Evolutionary conservation across 2,329 filamentous ascomycete species (phyloP).

Genomic region (Aspergillus sojae): DNA sequence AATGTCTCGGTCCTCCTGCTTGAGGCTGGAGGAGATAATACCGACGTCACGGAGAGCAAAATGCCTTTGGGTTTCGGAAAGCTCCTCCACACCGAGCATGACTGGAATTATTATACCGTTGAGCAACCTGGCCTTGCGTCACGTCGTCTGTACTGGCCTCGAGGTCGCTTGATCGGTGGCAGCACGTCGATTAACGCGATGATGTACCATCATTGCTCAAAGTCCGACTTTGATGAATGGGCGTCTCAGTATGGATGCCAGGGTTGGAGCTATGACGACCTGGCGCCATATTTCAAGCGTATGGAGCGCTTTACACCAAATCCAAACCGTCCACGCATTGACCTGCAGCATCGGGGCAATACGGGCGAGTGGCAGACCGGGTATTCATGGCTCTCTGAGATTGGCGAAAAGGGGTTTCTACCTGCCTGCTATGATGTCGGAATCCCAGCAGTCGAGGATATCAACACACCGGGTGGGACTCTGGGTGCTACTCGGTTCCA

Average conservation of each 20-base stretch:
- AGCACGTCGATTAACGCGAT: slow-evolving; percentile 21
- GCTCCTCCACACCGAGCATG: slow-evolving; percentile 19
- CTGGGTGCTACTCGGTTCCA: slow-evolving; percentile 21
- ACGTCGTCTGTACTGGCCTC: slow-evolving; percentile 22
- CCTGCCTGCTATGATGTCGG: slow-evolving; percentile 16
- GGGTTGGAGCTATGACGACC: slow-evolving; percentile 46
- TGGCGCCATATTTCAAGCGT: slow-evolving; percentile 50
- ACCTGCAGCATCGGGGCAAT: slow-evolving; percentile 12
- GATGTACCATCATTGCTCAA: slow-evolving; percentile 24
- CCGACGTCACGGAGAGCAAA: slow-evolving; percentile 16
- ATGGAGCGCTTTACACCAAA: slow-evolving; percentile 23
- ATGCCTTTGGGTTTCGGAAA: slow-evolving; percentile 18
- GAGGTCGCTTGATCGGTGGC: slow-evolving; percentile 21
- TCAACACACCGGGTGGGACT: slow-evolving; percentile 15
- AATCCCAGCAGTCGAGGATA: slow-evolving; percentile 12
- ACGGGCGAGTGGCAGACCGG: slow-evolving; percentile 15
- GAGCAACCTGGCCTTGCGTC: slow-evolving; percentile 18
- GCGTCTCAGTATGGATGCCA: slow-evolving; percentile 14
- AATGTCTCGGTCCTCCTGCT: slow-evolving; percentile 22
- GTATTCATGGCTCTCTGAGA: slow-evolving; percentile 20
- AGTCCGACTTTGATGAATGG: slow-evolving; percentile 23
- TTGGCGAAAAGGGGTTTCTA: slow-evolving; percentile 19
- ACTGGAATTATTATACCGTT: slow-evolving; percentile 24
- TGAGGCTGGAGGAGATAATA: slow-evolving; percentile 23
- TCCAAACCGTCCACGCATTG: slow-evolving; percentile 15